Evolutionary conservation across 805 yeast species (phyloP).

Genomic region (Clavispora asparagi): DNA sequence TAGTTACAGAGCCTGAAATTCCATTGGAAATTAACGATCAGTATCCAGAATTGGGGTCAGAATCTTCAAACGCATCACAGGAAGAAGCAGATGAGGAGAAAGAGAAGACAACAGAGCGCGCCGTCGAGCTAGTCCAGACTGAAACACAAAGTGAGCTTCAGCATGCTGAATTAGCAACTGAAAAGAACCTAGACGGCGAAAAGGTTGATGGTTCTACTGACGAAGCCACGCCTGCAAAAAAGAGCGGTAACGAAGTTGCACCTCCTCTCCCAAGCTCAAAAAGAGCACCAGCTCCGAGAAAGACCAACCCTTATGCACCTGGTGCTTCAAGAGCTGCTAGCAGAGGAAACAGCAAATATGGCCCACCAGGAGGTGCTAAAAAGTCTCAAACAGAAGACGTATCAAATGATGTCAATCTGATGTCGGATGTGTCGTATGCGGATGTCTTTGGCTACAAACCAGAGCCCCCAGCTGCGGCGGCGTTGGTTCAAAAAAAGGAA

Average conservation of each 20-base stretch:
- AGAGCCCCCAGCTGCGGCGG: not conserved
- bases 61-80: not conserved
- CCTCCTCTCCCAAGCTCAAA: constrained; percentile 10
- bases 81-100: not conserved
- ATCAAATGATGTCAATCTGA: not conserved
- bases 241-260: not conserved
- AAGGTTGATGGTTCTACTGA: no score
- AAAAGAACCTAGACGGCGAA: no score
- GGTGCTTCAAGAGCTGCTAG: constrained; percentile 10
- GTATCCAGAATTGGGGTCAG: constrained; percentile 1
- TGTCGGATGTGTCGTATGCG: constrained; percentile 1
- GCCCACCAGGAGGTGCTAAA: constrained; percentile 5
- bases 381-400: not conserved
- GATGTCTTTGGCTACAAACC: constrained; percentile 2
- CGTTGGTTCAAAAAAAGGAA: not conserved
- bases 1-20: not conserved
- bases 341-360: constrained; percentile 10
- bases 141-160: not conserved
- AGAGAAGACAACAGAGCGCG: not conserved
- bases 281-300: not conserved
- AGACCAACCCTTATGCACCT: constrained; percentile 36
- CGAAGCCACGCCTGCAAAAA: not conserved
- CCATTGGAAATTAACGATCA: not conserved
- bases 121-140: not conserved
- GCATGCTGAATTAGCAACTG: no score